Base-by-base conservation (phyloP, 441 rosid species). In the Aleurites moluccanus region DNA sequence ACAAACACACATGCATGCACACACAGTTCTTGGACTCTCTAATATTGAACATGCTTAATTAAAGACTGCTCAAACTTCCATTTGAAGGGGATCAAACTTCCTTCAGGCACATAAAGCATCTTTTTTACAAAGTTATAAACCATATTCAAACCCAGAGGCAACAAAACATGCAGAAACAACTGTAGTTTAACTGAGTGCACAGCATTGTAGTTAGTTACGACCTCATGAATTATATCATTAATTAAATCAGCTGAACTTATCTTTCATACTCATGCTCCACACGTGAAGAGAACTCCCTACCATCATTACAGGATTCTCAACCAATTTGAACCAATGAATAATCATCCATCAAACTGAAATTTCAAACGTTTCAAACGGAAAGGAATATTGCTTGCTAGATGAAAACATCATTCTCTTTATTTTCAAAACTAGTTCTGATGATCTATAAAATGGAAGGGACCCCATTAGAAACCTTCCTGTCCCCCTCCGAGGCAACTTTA, bases 281-380 rank as follows among this genome's bases (percentile, higher is more conserved):
- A 49, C 71, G 28, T 16, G 7, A 6, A 27, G 59, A 50, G 42
- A 49, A 27, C 10, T 67, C 30, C 57, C 27, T 16, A 15, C 71
- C 9, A 10, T 28, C 27, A 59, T 4, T 9, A 13, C 28, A 47
- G 47, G 61, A 13, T 55, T 50, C 16, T 47, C 23, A 47, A 67
- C 40, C 49, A 18, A 28, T 27, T 3, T 68, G 60, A 16, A 69
- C 45, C 27, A 52, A n/a, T 33, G 28, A 20, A 69, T 28, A 52
- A 30, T 52, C 25, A 30, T 69, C 61, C 44, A n/a, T 69, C 72
- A 69, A 35, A 50, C 9, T 69, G 62, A 33, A 50, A 69, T 10
- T 3, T 30, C 20, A 25, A 69, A 28, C 44, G 11, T 69, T 7
- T 6, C 27, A 69, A 50, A n/a, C 62, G 30, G 71, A 28, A 30